Evolutionary conservation across 2,329 filamentous ascomycete genomes (phyloP).

Genomic region (Onygenales sp.): DNA sequence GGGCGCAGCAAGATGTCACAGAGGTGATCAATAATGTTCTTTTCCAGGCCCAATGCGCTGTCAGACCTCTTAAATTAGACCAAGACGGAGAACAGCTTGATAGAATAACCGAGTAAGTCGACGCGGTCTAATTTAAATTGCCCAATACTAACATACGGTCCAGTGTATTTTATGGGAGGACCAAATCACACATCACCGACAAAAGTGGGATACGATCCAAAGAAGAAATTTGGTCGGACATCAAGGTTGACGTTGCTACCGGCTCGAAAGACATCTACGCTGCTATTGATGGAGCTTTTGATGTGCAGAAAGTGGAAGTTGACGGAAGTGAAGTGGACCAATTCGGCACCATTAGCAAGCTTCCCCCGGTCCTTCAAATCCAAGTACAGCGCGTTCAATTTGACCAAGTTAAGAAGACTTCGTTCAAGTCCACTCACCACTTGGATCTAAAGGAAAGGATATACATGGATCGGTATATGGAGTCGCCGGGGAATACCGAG

Average conservation of each 20-base stretch:
- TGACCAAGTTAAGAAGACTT: conserved; percentile 49
- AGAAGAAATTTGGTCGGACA: conserved; percentile 52
- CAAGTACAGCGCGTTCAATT: conserved; percentile 77
- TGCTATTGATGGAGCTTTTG: conserved; percentile 77
- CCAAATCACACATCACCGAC: conserved; percentile 37
- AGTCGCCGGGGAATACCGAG: conserved; percentile 54
- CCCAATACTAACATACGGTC: conserved; percentile 1
- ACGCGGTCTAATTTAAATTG: conserved; percentile 7
- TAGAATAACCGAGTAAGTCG: conserved; percentile 54
- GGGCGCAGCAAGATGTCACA: conserved; percentile 85
- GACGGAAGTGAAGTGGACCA: conserved; percentile 50
- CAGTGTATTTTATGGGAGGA: conserved; percentile 43
- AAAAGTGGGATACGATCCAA: conserved; percentile 38
- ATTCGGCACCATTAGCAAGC: conserved; percentile 62
- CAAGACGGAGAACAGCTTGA: conserved; percentile 70
- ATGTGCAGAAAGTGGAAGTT: conserved; percentile 63
- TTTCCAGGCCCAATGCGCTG: conserved; percentile 81
- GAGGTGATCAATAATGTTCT: conserved; percentile 92
- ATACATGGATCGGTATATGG: conserved; percentile 81
- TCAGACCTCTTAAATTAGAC: conserved; percentile 59
- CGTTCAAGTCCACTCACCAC: conserved; percentile 65
- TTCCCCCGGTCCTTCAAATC: conserved; percentile 80
- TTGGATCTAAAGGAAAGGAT: conserved; percentile 72
- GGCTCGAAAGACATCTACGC: conserved; percentile 64
- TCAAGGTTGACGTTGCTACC: conserved; percentile 49